phyloP scores from a whole-genome alignment of 2,329 filamentous ascomycete genomes.

The Colletotrichum camelliae region DNA sequence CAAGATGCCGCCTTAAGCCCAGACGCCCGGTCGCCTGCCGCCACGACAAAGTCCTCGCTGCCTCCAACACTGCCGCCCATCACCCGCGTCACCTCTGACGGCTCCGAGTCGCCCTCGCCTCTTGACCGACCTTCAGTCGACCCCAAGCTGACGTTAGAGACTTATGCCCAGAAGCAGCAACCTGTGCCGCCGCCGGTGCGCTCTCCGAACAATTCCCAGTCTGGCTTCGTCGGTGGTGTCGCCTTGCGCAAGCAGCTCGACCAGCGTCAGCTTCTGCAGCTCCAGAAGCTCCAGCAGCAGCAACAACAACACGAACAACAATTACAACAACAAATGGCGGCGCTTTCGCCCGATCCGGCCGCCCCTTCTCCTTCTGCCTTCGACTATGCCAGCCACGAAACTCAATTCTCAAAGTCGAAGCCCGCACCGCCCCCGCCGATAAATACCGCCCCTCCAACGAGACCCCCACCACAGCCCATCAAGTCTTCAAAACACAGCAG shows the following conservation, averaged over 20 bases:
- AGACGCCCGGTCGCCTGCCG: conserved; percentile 39
- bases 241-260: conserved; percentile 53
- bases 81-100: conserved; percentile 50
- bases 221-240: conserved; percentile 60
- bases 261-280: conserved; percentile 25
- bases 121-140: conserved; percentile 20
- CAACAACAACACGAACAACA: conserved; percentile 24
- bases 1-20: conserved; percentile 41
- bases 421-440: conserved; percentile 38
- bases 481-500: conserved; percentile 37
- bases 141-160: conserved; percentile 13
- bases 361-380: not conserved
- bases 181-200: conserved; percentile 32
- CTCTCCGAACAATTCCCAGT: conserved; percentile 40
- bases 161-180: conserved; percentile 21
- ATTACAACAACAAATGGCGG: conserved; percentile 11
- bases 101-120: conserved; percentile 26
- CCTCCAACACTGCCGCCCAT: conserved; percentile 59
- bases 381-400: conserved; percentile 25
- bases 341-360: conserved; percentile 8
- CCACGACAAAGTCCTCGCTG: conserved; percentile 37
- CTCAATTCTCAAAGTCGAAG: conserved; percentile 32
- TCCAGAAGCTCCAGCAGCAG: conserved; percentile 17
- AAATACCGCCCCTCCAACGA: conserved; percentile 36
- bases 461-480: conserved; percentile 30